Percentiles rank a stretch among this genome's conserved stretches.
phyloP scores from a whole-genome alignment of 768 basidiomycete genomes.

The Crassisporium funariophilum region DNA sequence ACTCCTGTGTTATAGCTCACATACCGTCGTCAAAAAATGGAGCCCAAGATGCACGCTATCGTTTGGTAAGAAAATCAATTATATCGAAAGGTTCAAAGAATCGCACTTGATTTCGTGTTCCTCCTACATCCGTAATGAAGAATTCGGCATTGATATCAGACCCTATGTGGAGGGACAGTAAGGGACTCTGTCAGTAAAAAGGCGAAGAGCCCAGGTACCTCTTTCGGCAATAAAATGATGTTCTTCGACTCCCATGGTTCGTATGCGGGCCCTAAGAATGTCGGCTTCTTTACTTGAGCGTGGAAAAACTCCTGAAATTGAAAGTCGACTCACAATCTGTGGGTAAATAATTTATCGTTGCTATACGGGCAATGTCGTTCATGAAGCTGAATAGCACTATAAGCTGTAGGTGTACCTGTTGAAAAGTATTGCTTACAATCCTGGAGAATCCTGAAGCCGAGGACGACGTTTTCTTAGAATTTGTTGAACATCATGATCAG shows the following conservation, averaged over 20 bases:
- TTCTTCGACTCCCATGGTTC: constrained; percentile 76
- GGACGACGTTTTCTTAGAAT: constrained; percentile 53
- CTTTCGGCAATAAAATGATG: constrained; percentile 62
- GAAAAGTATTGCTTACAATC: constrained; percentile 57
- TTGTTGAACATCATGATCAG: constrained; percentile 51
- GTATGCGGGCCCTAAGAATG: constrained; percentile 72
- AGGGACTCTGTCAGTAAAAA: background rate
- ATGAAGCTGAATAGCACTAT: constrained; percentile 55
- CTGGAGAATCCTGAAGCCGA: constrained; percentile 60
- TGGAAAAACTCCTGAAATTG: background rate
- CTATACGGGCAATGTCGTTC: constrained; percentile 66
- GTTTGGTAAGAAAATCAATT: constrained; percentile 1
- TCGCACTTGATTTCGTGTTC: constrained; percentile 52
- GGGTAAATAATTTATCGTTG: constrained; percentile 55
- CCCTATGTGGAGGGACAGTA: constrained; percentile 17
- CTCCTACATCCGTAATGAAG: constrained; percentile 73
- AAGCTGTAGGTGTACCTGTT: background rate
- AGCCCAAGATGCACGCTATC: constrained; percentile 66
- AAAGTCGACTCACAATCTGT: constrained; percentile 54
- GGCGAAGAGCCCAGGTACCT: constrained; percentile 35
- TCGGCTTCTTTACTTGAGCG: constrained; percentile 44
- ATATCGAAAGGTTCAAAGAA: background rate
- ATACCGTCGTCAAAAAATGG: constrained; percentile 76
- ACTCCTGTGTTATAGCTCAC: background rate
- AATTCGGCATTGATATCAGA: constrained; percentile 53